Evolutionary conservation across 2,329 filamentous ascomycete species (phyloP), one percentile per base, ranked within the genome.

Genomic region (Ceratocystis diversiconidia): DNA sequence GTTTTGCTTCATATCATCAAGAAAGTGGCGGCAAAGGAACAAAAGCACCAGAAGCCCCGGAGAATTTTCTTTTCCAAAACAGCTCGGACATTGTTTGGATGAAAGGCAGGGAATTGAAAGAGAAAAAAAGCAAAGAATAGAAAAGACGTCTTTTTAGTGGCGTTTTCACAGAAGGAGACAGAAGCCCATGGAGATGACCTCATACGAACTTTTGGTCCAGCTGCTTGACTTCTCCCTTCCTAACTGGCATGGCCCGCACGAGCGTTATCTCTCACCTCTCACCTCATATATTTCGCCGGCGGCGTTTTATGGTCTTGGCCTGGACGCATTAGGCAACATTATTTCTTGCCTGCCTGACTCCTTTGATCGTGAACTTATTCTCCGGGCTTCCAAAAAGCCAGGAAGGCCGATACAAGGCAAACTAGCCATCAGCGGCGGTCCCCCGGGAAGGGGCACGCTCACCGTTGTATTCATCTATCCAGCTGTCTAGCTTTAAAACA

Each of bases 31-130:
- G 55, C 19, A 32, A 17, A 17, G 55, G 52, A 57, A 57, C 25
- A 15, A 59, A 17, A n/a, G 8, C 17, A 59, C 17, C 2, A 59
- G 17, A 36, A 28, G 22, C 10, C 36, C 55, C 17, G 55, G 55
- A 22, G 55, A 59, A 36, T 59, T 59, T 41, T 15, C 36, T 41
- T 15, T 41, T 59, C 55, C 30, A 59, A 32, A 59, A 59, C 55
- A 36, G 55, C 55, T 36, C 28, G 28, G 55, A 59, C 28, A 36
- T 59, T 36, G 55, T 59, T 59, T 30, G 32, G 55, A 59, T 59
- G 55, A 59, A 59, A 59, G 48, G 8, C 46, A 48, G 46, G 50
- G 55, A 41, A 15, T 41, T 41, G 36, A 15, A 41, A 28, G 28
- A 59, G 12, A n/a, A 59, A 30, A 36, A 32, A 17, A n/a, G 25